A percentile compares a stretch with the other conserved stretches of the same genome.
Evolutionary conservation across 1,284 basidiomycete genomes (phyloP).

Genomic region (Mycosarcoma maydis): DNA sequence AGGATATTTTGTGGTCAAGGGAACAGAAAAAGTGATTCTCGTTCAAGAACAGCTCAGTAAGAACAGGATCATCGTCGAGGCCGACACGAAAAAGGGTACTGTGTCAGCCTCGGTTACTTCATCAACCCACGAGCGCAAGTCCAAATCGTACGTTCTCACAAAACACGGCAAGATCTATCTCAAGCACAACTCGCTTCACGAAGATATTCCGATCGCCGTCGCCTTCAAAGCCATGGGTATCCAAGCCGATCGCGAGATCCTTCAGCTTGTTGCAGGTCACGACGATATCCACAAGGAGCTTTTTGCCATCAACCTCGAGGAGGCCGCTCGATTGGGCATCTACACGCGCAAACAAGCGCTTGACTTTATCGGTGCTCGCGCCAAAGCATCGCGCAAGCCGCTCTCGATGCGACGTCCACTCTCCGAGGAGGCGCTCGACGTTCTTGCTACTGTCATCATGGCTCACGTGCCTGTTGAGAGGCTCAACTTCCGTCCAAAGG

Average conservation of each 20-base stretch:
- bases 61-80: conserved; percentile 97
- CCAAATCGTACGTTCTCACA: conserved; percentile 97
- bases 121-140: conserved; percentile 97
- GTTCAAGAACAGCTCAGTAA: conserved; percentile 99
- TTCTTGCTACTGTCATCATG: conserved; percentile 93
- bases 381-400: conserved; percentile 85
- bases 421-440: conserved; percentile 94
- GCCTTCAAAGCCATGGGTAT: conserved; percentile 90
- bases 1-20: conserved; percentile 98
- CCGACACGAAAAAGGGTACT: conserved; percentile 79
- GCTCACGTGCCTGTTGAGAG: conserved; percentile 93
- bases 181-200: conserved; percentile 93
- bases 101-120: conserved; percentile 94
- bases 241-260: conserved; percentile 97
- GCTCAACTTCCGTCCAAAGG: conserved; percentile 92
- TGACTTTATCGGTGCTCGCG: conserved; percentile 91
- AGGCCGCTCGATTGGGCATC: conserved; percentile 75
- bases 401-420: conserved; percentile 78
- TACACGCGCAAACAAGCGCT: conserved; percentile 93
- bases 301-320: conserved; percentile 93
- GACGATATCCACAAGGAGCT: conserved; percentile 87
- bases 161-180: conserved; percentile 94
- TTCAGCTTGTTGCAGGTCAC: conserved; percentile 91
- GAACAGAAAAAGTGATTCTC: conserved; percentile 98
- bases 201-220: conserved; percentile 95